Evolutionary conservation across 2,329 filamentous ascomycete species (phyloP).

Genomic region (Fusarium nisikadoi): DNA sequence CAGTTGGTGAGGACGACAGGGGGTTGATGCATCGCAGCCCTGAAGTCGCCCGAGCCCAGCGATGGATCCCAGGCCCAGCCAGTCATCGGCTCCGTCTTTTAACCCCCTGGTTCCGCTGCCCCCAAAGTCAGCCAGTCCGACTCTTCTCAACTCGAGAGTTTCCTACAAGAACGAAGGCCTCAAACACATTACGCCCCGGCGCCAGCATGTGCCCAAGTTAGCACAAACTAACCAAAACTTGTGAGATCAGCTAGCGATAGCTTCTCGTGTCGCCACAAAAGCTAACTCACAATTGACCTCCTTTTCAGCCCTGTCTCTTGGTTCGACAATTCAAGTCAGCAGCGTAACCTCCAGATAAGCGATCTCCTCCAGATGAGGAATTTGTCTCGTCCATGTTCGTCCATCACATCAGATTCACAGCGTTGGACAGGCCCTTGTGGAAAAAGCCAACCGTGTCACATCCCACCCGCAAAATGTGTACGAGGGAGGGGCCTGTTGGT

Average conservation of each 20-base stretch:
- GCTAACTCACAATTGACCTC: conserved; percentile 21
- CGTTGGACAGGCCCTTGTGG: conserved; percentile 25
- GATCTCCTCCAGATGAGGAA: conserved; percentile 24
- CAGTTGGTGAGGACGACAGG: conserved; percentile 18
- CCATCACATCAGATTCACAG: conserved; percentile 21
- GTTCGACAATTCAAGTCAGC: neutral
- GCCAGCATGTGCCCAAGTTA: conserved; percentile 23
- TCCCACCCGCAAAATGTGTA: conserved; percentile 36
- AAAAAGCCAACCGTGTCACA: conserved; percentile 36
- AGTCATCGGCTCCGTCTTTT: conserved; percentile 13
- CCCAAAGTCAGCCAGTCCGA: conserved; percentile 27
- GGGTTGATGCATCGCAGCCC: conserved; percentile 36
- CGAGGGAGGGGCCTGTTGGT: conserved; percentile 34
- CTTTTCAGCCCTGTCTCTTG: conserved; percentile 36
- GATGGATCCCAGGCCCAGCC: conserved; percentile 23
- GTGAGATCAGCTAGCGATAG: conserved; percentile 19
- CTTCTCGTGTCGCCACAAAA: conserved; percentile 5
- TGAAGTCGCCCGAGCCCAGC: conserved; percentile 31
- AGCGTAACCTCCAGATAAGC: conserved; percentile 18
- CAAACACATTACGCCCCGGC: conserved; percentile 29
- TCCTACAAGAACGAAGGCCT: conserved; percentile 28
- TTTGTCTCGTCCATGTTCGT: conserved; percentile 17
- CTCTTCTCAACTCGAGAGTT: conserved; percentile 13
- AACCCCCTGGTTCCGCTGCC: conserved; percentile 30
- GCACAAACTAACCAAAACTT: conserved; percentile 23